Evolutionary conservation across 495 filamentous ascomycete genomes (phyloP), one percentile per base, ranked within the genome.

Genomic region (Penicillium atrosanguineum): DNA sequence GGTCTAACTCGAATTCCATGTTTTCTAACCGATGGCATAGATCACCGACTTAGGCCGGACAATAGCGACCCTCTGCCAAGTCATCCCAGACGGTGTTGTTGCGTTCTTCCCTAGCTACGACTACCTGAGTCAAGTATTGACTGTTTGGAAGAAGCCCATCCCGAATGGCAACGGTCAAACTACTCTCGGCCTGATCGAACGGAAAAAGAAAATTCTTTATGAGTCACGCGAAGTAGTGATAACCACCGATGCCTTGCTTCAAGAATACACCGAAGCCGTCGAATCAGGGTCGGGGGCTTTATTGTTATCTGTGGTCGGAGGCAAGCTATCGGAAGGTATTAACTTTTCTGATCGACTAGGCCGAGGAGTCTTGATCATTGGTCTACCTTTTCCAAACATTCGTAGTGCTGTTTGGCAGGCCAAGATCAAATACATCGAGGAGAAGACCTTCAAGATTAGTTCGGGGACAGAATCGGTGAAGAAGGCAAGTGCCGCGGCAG

Each of bases 71-170:
- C 72, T 93, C 7, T 88, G 84, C 60, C 75, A 79, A 29, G 71
- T 82, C 16, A 88, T 97, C 11, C 91, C 91, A 0, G 91, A 96
- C 57, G 94, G 94, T 12, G 80, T 97, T 12, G 91, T 97, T n/a
- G 86, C 93, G 7, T 98, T 98, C 68, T 97, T 98, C 60, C 91
- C 95, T 18, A 94, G 89, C 65, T 97, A 97, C 71, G 81, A 87
- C 21, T 97, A 96, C 67, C 79, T 98, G 4, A 83, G 88, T 46
- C 80, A 84, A 34, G 87, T 95, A 31, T 65, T 90, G 31, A 62
- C 58, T 21, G 70, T 78, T 5, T 96, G 92, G 93, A 82, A 83
- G 55, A 72, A 67, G 44, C 62, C 69, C 4, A 60, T 66, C 25
- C 40, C 45, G 18, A 64, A 63, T 43, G 64, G 63, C 19, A 66